Evolutionary conservation across 208 protist genomes (phyloP).

Genomic region (Naegleria lovaniensis): DNA sequence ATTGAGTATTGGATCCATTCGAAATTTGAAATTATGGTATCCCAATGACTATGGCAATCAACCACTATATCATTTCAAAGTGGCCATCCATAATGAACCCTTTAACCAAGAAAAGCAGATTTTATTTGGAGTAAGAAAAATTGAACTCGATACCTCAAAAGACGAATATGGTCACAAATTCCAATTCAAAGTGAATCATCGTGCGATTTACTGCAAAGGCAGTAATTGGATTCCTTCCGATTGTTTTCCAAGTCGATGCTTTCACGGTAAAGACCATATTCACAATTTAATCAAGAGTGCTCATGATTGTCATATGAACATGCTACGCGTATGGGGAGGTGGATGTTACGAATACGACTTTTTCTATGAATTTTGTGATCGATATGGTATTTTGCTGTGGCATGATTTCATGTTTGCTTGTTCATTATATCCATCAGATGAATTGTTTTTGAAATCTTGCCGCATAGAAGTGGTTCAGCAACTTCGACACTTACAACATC

Average conservation of each 20-base stretch:
- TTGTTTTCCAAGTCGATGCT: background rate
- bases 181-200: background rate
- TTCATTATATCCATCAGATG: background rate
- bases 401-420: slow-evolving; percentile 33
- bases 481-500: slow-evolving; percentile 44
- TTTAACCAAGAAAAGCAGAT: no score
- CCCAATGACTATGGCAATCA: background rate
- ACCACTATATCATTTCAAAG: background rate
- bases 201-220: background rate
- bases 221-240: background rate
- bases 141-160: background rate
- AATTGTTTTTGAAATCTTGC: background rate
- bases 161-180: background rate
- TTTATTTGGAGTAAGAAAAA: background rate
- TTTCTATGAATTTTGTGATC: slow-evolving; percentile 25
- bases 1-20: background rate
- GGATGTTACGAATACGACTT: slow-evolving; percentile 21
- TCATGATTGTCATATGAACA: background rate
- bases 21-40: background rate
- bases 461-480: slow-evolving; percentile 38
- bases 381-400: background rate
- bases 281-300: background rate
- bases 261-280: background rate
- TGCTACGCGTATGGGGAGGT: background rate
- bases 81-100: background rate